Evolutionary conservation across 2,329 filamentous ascomycete species (phyloP).

Genomic region (Hypoxylon sp.): DNA sequence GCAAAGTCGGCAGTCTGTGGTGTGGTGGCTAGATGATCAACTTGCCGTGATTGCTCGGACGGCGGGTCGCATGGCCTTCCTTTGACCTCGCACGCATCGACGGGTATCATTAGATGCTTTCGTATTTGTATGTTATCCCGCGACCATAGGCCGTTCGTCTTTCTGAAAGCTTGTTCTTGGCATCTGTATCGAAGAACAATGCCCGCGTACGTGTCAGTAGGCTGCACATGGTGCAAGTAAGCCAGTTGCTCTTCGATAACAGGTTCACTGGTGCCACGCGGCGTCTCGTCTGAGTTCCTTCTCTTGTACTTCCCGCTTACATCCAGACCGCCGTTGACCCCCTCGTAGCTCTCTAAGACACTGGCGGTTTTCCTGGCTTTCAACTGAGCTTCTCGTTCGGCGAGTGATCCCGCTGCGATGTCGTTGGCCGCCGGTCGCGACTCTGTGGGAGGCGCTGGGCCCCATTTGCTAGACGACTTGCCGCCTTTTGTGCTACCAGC

Average conservation of each 20-base stretch:
- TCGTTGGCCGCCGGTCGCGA: slow-evolving; percentile 53
- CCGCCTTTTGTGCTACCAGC: slow-evolving; percentile 34
- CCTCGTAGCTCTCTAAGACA: slow-evolving; percentile 67
- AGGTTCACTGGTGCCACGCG: slow-evolving; percentile 55
- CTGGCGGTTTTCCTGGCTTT: slow-evolving; percentile 65
- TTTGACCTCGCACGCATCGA: slow-evolving; percentile 87
- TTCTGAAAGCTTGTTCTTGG: slow-evolving; percentile 80
- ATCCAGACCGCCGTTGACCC: slow-evolving; percentile 66
- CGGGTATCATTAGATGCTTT: slow-evolving; percentile 81
- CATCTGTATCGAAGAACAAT: slow-evolving; percentile 92
- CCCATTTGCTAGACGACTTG: slow-evolving; percentile 54
- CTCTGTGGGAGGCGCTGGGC: slow-evolving; percentile 56
- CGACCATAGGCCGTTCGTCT: slow-evolving; percentile 93
- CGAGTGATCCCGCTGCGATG: slow-evolving; percentile 62
- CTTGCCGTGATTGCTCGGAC: slow-evolving; percentile 50
- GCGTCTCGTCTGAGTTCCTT: slow-evolving; percentile 72
- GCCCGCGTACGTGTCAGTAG: slow-evolving; percentile 87
- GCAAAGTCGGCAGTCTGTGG: slow-evolving; percentile 49
- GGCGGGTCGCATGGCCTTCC: slow-evolving; percentile 72
- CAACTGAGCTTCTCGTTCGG: slow-evolving; percentile 61
- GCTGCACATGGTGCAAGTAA: slow-evolving; percentile 86
- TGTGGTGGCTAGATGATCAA: slow-evolving; percentile 62
- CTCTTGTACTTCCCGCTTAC: slow-evolving; percentile 66
- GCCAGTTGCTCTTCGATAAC: slow-evolving; percentile 80
- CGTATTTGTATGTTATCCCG: slow-evolving; percentile 89